Evolutionary conservation across 257 asterid genomes (phyloP).

Genomic region (Paraleonurus japonicus): DNA sequence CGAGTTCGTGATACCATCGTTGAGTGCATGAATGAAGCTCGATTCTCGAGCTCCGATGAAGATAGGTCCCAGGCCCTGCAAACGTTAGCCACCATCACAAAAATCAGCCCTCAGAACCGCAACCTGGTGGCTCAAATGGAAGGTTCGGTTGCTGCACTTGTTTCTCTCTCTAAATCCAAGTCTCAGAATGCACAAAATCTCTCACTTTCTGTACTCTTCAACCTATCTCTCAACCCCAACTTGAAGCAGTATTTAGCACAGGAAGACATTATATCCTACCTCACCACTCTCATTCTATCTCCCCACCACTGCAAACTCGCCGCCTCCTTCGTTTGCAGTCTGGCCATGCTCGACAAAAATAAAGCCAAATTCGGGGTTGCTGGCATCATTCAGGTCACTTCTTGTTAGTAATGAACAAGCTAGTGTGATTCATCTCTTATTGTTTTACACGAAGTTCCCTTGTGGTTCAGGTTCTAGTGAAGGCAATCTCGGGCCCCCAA

Average conservation of each 20-base stretch:
- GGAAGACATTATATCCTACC: constrained; percentile 45
- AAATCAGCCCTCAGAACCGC: constrained; percentile 69
- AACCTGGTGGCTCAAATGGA: constrained; percentile 54
- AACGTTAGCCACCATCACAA: constrained; percentile 57
- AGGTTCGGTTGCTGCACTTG: constrained; percentile 50
- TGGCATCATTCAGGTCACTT: constrained; percentile 44
- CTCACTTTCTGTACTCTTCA: constrained; percentile 67
- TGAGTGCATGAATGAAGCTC: constrained; percentile 47
- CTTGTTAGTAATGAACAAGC: neutral
- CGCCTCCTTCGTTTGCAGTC: constrained; percentile 74
- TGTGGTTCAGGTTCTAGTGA: constrained; percentile 39
- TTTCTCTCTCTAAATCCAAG: constrained; percentile 41
- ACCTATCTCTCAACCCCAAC: constrained; percentile 69
- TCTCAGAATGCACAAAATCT: constrained; percentile 32
- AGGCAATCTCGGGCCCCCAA: constrained; percentile 41
- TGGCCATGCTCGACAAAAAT: constrained; percentile 79
- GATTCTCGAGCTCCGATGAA: constrained; percentile 31
- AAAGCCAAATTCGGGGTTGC: constrained; percentile 81
- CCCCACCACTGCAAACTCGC: constrained; percentile 38
- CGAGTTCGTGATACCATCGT: constrained; percentile 44
- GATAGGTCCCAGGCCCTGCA: constrained; percentile 49
- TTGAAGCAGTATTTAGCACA: constrained; percentile 57
- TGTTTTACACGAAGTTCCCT: neutral
- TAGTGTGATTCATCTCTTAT: too few relatives aligned
- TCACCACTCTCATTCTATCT: constrained; percentile 38